Conservation (phyloP, 1,139 yeast species). For the Yamadazyma triangularis region DNA sequence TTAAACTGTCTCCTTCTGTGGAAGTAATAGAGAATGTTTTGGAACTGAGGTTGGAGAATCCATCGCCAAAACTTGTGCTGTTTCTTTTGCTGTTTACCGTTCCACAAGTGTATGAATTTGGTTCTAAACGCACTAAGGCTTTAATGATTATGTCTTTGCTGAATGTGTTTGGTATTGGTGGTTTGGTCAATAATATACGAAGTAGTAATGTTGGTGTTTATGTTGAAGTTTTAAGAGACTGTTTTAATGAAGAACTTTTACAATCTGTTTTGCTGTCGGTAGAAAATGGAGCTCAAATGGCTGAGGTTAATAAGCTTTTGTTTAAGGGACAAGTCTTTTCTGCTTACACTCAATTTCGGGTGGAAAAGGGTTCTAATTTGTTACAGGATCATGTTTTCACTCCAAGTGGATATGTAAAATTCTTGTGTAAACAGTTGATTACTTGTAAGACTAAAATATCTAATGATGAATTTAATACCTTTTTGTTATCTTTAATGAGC, state of each 20-base stretch:
- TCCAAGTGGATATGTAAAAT: slow-evolving; percentile 20
- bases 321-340: slow-evolving; percentile 29
- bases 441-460: slow-evolving; percentile 7
- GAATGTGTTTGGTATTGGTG: slow-evolving; percentile 7
- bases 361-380: too few species aligned
- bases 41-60: too few species aligned
- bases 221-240: slow-evolving; percentile 10
- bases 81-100: too few species aligned
- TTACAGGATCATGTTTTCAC: slow-evolving; percentile 8
- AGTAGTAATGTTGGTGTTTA: slow-evolving; percentile 3
- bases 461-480: slow-evolving; percentile 14
- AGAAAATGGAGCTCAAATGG: slow-evolving; percentile 7
- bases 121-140: not conserved
- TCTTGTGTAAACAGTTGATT: slow-evolving; percentile 16
- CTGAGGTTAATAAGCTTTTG: slow-evolving; percentile 33
- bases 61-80: too few species aligned
- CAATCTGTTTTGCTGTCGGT: too few species aligned
- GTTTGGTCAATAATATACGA: slow-evolving; percentile 5
- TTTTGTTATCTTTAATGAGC: slow-evolving; percentile 20
- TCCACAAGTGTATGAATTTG: slow-evolving; percentile 6
- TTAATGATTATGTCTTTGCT: slow-evolving; percentile 4
- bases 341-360: not conserved
- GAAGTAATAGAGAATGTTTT: too few species aligned
- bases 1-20: too few species aligned
- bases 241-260: slow-evolving; percentile 18